Percentiles rank a stretch among this genome's conserved stretches.
Conservation (phyloP, 2,329 filamentous ascomycete species). For the Ophiostoma pallidulum region DNA sequence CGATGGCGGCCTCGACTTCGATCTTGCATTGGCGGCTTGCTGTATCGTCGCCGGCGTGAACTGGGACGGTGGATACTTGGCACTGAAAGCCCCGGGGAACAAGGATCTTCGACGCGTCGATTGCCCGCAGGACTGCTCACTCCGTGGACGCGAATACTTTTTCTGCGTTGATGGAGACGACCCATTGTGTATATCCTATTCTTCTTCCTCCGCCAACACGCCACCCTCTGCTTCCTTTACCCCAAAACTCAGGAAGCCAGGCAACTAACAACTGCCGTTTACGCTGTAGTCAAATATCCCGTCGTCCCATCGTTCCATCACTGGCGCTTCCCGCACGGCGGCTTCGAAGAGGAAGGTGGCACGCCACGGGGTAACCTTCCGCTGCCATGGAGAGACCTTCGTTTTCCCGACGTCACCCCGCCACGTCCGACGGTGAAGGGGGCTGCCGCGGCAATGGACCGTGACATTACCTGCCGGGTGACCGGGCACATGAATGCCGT, state of each 20-base stretch:
- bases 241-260: neutral
- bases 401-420: neutral
- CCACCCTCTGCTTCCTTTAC: neutral
- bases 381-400: constrained; percentile 4
- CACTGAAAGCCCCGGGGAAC: constrained; percentile 1
- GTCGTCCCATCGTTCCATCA: constrained; percentile 6
- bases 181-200: neutral
- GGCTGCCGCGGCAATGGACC: constrained; percentile 5
- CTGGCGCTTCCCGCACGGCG: constrained; percentile 5
- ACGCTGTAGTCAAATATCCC: constrained; percentile 3
- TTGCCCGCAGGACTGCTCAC: constrained; percentile 4
- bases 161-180: constrained; percentile 1
- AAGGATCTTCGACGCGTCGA: neutral
- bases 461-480: constrained; percentile 7
- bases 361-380: neutral
- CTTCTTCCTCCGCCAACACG: constrained; percentile 1
- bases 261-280: constrained; percentile 2
- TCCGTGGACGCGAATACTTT: constrained; percentile 1
- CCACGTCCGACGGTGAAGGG: constrained; percentile 5
- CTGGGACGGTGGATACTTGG: constrained; percentile 4
- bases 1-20: constrained; percentile 8
- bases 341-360: neutral
- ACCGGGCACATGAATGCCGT: constrained; percentile 7
- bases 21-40: constrained; percentile 7
- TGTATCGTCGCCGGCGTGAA: constrained; percentile 10